These are phyloP conservation scores for Sporothrix sp. DNA, from an alignment of 2,329 filamentous ascomycete genomes.

Conservation along the genomic window DNA sequence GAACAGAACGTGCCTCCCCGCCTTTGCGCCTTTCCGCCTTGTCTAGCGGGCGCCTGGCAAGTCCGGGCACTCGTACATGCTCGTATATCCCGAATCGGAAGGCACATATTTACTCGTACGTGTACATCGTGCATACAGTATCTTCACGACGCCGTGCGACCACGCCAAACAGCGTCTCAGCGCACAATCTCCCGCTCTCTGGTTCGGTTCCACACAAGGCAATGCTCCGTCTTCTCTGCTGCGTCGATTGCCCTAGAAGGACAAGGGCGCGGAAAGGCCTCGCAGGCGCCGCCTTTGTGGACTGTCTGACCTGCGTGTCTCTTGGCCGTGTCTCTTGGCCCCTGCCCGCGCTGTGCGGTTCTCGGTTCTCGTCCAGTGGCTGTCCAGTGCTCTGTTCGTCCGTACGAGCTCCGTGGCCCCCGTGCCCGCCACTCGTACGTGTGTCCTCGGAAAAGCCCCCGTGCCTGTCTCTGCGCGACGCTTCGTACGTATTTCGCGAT, in stretches of 20 bases:
- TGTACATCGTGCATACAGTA: not conserved
- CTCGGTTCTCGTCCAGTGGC: constrained; percentile 4
- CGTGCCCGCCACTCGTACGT: not conserved
- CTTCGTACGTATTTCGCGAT: constrained; percentile 6
- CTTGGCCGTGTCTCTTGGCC: not conserved
- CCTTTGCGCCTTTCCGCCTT: too few relatives aligned
- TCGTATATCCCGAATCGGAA: too few relatives aligned
- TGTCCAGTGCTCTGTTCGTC: not conserved
- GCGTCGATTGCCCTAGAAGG: not conserved
- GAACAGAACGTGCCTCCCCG: too few relatives aligned
- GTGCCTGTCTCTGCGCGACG: not conserved
- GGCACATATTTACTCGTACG: not conserved
- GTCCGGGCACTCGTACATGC: too few relatives aligned
- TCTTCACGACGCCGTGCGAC: too few relatives aligned
- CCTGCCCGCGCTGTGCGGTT: not conserved
- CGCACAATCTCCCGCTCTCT: not conserved
- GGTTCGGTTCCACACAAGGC: constrained; percentile 1
- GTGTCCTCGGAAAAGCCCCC: not conserved
- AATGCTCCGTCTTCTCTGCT: not conserved
- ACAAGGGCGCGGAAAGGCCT: too few relatives aligned
- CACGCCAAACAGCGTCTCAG: not conserved
- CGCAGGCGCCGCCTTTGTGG: not conserved
- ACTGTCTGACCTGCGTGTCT: constrained; percentile 6
- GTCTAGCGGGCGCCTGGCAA: too few relatives aligned
- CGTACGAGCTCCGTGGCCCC: not conserved